Base-by-base conservation (phyloP, 139 green algal genomes). In the Chlamydomonas sphaeroides region DNA sequence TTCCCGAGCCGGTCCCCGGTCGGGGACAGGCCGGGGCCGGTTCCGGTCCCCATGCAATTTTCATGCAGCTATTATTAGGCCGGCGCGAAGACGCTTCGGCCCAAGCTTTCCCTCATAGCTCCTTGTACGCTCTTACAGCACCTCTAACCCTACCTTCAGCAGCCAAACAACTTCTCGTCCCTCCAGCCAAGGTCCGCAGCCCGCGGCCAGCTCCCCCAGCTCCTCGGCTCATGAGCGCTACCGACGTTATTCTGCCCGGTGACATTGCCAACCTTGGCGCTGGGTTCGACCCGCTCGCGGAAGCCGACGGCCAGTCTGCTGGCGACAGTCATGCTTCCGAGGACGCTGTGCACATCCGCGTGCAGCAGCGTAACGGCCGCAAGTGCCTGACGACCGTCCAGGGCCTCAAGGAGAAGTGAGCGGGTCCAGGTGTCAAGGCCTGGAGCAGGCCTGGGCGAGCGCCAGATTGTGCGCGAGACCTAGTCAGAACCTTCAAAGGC, bases 331-430 rank as follows among this genome's bases (percentile, higher is more conserved):
- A 48, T 48, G 77, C 83, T 18, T 86, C 74, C 38, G 86, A 89
- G 51, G 81, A 79, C 28, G 88, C 87, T 51, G 53, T 99, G n/a
- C 96, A 99, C 84, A 95, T 99, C 32, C 95, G 97, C 53, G 91
- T 99, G 38, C 97, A 99, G 89, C 97, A 94, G 88, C 90, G 97
- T 74, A 99, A 99, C 93, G 97, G 97, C 78, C 94, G 95, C 66
- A 99, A 99, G 89, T 95, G 83, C 35, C 88, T 99, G 92, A 99
- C 97, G 4, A 99, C 97, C 14, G 92, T 99, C 3, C 96, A 98
- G 92, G 95, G 95, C 62, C 88, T 98, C 10, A 93, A 97, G 71
- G 91, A 97, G 85, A 88, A 84, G 10, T 99, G 95, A 77, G 97
- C 98, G 77, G 56, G 45, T n/a, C n/a, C n/a, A n/a, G n/a, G n/a